Percentiles rank a stretch among this genome's conserved stretches.
Evolutionary conservation across 2,329 filamentous ascomycete species (phyloP).

Genomic region (Talaromyces sp.): DNA sequence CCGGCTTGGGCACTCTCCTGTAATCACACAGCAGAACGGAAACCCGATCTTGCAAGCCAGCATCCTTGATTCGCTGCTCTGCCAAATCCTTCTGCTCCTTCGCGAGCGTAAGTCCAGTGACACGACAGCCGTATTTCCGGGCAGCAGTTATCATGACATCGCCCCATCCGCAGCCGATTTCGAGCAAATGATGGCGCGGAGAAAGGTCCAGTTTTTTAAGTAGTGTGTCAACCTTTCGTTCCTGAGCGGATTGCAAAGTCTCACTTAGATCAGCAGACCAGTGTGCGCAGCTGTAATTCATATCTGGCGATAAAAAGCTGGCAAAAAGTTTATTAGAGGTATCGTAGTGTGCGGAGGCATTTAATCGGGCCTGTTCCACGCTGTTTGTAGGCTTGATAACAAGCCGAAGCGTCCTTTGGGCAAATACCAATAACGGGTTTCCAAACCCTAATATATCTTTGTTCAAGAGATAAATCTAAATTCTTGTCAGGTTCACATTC

Average conservation of each 20-base stretch:
- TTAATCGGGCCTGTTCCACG: constrained; percentile 54
- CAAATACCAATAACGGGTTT: constrained; percentile 6
- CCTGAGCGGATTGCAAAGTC: constrained; percentile 51
- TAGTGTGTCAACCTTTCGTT: constrained; percentile 60
- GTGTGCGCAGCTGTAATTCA: constrained; percentile 50
- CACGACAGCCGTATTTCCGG: constrained; percentile 57
- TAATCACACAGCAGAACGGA: constrained; percentile 65
- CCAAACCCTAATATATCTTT: constrained; percentile 35
- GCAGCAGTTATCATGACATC: constrained; percentile 67
- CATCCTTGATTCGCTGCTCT: constrained; percentile 57
- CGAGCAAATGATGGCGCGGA: constrained; percentile 60
- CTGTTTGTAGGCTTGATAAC: constrained; percentile 55
- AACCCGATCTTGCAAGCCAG: constrained; percentile 56
- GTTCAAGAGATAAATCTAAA: constrained; percentile 64
- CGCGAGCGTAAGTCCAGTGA: constrained; percentile 64
- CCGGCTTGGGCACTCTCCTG: constrained; percentile 51
- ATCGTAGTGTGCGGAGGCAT: constrained; percentile 68
- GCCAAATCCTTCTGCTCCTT: constrained; percentile 64
- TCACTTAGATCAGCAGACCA: constrained; percentile 51
- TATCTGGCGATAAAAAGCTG: constrained; percentile 20
- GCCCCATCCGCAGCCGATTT: constrained; percentile 73
- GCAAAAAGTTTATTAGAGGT: constrained; percentile 40
- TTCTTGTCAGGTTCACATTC: not conserved
- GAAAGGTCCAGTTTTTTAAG: constrained; percentile 61
- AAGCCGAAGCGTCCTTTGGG: constrained; percentile 23